phyloP scores from a whole-genome alignment of 148 eudicot species.

The Chenopodium album region DNA sequence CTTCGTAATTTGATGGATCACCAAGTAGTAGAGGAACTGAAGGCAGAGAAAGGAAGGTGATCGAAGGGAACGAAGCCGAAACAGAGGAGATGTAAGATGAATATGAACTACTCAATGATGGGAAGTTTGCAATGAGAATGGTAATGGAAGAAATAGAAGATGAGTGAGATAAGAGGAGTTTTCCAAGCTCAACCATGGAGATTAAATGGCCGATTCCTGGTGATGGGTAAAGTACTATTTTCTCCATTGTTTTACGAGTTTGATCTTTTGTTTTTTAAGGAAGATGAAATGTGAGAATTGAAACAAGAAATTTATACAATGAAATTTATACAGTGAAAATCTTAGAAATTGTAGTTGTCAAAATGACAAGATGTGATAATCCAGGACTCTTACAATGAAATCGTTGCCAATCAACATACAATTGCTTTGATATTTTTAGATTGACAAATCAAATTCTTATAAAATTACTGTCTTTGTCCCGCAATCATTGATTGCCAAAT shows the following conservation, averaged over 20 bases:
- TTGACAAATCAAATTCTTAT: too few species aligned
- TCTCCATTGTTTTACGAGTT: constrained; percentile 6
- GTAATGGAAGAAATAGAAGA: constrained; percentile 31
- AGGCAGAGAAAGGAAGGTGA: constrained; percentile 50
- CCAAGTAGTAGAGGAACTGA: constrained; percentile 19
- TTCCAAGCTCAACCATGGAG: constrained; percentile 63
- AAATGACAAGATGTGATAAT: background rate
- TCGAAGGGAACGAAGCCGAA: constrained; percentile 39
- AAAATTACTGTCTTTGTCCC: too few species aligned
- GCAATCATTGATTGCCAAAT: too few species aligned
- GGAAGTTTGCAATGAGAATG: constrained; percentile 33
- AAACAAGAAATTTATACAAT: too few species aligned
- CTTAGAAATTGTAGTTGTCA: background rate
- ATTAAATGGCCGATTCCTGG: constrained; percentile 57
- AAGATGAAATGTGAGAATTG: too few species aligned
- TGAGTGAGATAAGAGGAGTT: constrained; percentile 30
- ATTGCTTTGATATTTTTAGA: too few species aligned
- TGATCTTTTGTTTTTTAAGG: too few species aligned
- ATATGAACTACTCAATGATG: constrained; percentile 18
- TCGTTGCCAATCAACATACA: too few species aligned
- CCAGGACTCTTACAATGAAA: background rate
- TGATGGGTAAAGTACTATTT: constrained; percentile 36
- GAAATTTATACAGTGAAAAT: too few species aligned
- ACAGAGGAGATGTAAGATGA: constrained; percentile 30
- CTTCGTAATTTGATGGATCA: constrained; percentile 9